Evolutionary conservation across 805 yeast species (phyloP), one percentile per base, ranked within the genome.

Genomic region (Pichia pseudocactophila): DNA sequence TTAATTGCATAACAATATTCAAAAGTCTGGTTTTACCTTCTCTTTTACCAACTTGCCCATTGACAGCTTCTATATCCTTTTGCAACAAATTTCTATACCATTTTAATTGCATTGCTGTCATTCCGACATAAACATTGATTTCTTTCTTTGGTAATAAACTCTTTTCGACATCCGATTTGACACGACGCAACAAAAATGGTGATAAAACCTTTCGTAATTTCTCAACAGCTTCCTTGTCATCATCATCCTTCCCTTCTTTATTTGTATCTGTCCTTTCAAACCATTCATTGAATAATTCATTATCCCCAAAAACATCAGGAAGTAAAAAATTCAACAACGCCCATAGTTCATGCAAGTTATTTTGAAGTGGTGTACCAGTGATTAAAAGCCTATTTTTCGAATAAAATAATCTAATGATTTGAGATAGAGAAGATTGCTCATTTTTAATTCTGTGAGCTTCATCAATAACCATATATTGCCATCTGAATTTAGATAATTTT

Each of bases 391-490:
- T 70, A 59, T 86, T 86, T 44, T 80, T 76, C 15, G 96, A 86
- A 58, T 84, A 83, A 58, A 90, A 88, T 20, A 88, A 62, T 50
- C 97, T 75, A 46, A 92, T 89, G 49, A 92, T 89, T 62, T 90
- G 97, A 2, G 97, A 87, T 39, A 90, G 68, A 31, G 92, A 80
- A 50, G 94, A 81, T 56, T 86, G 94, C 57, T 92, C 97, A 59
- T 92, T 92, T 58, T 90, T 90, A 59, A 90, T 90, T 59, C 97
- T 76, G 62, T 90, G 98, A 2, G 97, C 97, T 63, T 89, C 97
- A 65, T 90, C 98, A 40, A 90, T 86, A 17, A 92, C 73, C 43
- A 92, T 80, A 60, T 90, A 90, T 63, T 89, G 89, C 97, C 97
- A 90, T 39, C 82, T 80, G 44, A 90, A 66, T 59, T 83, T 87